These are phyloP conservation scores for Aspergillus mulundensis DNA, from an alignment of 495 filamentous ascomycete species.

Conservation along the genomic window DNA sequence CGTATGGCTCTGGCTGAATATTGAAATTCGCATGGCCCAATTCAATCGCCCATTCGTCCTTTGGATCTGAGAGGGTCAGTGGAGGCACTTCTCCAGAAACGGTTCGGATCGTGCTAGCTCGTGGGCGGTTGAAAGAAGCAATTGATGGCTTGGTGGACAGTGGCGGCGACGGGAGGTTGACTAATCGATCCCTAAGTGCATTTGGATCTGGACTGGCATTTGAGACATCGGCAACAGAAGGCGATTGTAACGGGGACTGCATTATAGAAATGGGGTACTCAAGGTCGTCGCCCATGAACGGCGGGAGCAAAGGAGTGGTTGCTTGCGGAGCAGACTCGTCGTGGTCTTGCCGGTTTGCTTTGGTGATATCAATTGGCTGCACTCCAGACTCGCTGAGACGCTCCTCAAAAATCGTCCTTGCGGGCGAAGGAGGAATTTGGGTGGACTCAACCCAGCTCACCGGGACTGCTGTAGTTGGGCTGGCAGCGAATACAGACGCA, in stretches of 20 bases:
- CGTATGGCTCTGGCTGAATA: constrained; percentile 78
- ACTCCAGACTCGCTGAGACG: constrained; percentile 44
- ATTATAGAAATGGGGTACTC: constrained; percentile 40
- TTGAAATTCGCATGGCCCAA: constrained; percentile 92
- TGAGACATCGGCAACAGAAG: constrained; percentile 55
- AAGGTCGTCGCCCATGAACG: constrained; percentile 60
- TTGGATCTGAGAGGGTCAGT: constrained; percentile 57
- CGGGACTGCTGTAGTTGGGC: constrained; percentile 41
- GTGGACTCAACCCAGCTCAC: constrained; percentile 51
- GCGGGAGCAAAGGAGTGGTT: constrained; percentile 78
- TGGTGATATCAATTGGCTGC: constrained; percentile 54
- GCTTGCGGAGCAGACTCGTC: constrained; percentile 59
- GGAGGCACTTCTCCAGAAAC: constrained; percentile 54
- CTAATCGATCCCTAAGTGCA: constrained; percentile 39
- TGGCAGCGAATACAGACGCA: constrained; percentile 62
- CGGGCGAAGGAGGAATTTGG: constrained; percentile 59
- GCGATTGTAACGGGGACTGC: constrained; percentile 79
- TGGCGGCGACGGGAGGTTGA: constrained; percentile 64
- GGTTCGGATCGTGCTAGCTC: constrained; percentile 44
- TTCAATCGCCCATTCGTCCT: constrained; percentile 76
- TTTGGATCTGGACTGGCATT: constrained; percentile 29
- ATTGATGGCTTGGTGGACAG: constrained; percentile 75
- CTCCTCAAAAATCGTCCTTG: constrained; percentile 62
- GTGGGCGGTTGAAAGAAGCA: constrained; percentile 62
- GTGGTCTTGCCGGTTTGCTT: constrained; percentile 46